Evolutionary conservation across 108 stramenopile genomes (phyloP).

Genomic region (Pelagomonas calceolata): DNA sequence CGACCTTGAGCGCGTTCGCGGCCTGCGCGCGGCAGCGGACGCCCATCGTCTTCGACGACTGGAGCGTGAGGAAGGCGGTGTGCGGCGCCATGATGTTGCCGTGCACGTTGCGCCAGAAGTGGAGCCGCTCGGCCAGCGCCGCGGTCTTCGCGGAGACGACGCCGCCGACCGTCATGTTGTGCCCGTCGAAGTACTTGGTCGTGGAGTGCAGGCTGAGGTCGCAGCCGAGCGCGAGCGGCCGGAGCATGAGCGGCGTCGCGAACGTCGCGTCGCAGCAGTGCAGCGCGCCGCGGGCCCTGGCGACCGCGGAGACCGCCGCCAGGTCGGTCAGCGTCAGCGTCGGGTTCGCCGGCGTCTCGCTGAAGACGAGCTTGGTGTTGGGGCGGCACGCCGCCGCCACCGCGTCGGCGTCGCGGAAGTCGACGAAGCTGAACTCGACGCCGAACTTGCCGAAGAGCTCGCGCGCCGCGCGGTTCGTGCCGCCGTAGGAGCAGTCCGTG

Average conservation of each 20-base stretch:
- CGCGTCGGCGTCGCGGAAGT: constrained; percentile 52
- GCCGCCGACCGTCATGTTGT: constrained; percentile 66
- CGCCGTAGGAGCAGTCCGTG: constrained; percentile 69
- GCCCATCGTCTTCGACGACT: constrained; percentile 68
- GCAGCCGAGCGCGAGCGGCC: constrained; percentile 53
- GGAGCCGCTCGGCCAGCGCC: constrained; percentile 54
- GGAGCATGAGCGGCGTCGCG: constrained; percentile 56
- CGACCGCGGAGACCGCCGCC: constrained; percentile 49
- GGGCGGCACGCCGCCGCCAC: constrained; percentile 55
- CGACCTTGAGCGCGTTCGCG: constrained; percentile 55
- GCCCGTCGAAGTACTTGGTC: constrained; percentile 70
- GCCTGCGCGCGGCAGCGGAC: constrained; percentile 57
- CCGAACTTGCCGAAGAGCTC: constrained; percentile 52
- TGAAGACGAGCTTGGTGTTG: constrained; percentile 66
- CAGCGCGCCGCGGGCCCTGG: constrained; percentile 39
- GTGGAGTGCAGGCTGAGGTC: constrained; percentile 63
- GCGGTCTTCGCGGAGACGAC: constrained; percentile 52
- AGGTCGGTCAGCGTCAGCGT: constrained; percentile 58
- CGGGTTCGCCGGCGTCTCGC: constrained; percentile 66
- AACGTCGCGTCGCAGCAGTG: constrained; percentile 66
- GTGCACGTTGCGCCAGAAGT: constrained; percentile 64
- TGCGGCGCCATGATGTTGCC: constrained; percentile 71
- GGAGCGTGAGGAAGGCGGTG: constrained; percentile 64
- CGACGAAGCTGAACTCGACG: constrained; percentile 60
- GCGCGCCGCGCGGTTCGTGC: constrained; percentile 64